Base-by-base conservation (phyloP, 495 filamentous ascomycete genomes). In the Aspergillus coremiiformis region DNA sequence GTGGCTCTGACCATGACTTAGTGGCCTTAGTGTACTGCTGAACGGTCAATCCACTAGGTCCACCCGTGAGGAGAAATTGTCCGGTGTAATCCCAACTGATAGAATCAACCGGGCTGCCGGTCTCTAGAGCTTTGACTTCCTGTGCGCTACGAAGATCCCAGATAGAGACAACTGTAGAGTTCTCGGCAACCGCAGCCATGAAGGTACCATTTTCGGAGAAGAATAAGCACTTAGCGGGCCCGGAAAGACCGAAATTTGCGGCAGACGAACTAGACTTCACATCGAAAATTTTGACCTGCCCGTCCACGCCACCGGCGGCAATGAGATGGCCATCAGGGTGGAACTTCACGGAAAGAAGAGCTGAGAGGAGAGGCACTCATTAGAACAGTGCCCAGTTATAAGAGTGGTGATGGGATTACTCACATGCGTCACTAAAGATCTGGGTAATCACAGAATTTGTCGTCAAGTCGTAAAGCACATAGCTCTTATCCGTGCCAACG, bases 171-270 rank as follows among this genome's bases (percentile, higher is more conserved):
- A 75, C 84, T 7, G 82, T 86, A 43, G 86, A 84, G 19, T 83
- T 83, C 58, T 85, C 81, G 20, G 79, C 79, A 14, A 83, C 81
- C 1, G 87, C 81, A 9, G 94, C 93, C 56, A 98, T 82, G 85
- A 89, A 96, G 53, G 84, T 92, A n/a, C 93, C 93, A 55, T 97
- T 98, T 67, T 98, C 94, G 0, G 91, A 96, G 73, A 98, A 98
- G 56, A 82, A 74, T 6, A 98, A 69, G 24, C 80, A 78, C 58
- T 84, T 80, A 24, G 95, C 78, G 0, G 88, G 79, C 2, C 80
- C 80, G 4, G 78, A 75, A 50, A 85, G 74, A 11, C 76, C 69
- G 65, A 91, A 92, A 59, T 75, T 78, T 14, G 87, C 87, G 15
- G 85, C 88, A 55, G 78, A 76, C 46, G 78, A 69, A 10, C 86